Conservation (phyloP, 371 early-diverging fungal genomes). For the Chytridiales sp. region DNA sequence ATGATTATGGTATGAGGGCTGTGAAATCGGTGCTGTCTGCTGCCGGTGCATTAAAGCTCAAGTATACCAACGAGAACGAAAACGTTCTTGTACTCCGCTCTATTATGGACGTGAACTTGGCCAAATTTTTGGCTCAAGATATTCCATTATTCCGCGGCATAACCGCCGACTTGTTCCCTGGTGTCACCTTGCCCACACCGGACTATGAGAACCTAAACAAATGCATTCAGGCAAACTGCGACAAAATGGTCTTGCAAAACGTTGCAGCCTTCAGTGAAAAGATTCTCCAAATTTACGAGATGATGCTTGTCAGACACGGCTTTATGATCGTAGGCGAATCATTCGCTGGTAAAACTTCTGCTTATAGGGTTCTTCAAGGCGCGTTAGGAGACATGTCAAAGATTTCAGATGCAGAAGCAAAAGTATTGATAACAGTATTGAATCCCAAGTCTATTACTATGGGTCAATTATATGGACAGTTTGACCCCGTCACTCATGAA, state of each 20-base stretch:
- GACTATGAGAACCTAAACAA: slow-evolving; percentile 49
- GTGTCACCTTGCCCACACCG: slow-evolving; percentile 49
- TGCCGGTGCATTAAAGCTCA: slow-evolving; percentile 50
- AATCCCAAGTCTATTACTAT: slow-evolving; percentile 61
- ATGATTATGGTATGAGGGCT: slow-evolving; percentile 62
- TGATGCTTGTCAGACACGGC: slow-evolving; percentile 57
- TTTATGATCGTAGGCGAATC: slow-evolving; percentile 59
- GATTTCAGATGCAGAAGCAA: slow-evolving; percentile 36
- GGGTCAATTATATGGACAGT: slow-evolving; percentile 59
- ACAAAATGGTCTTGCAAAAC: slow-evolving; percentile 43
- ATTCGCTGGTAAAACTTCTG: slow-evolving; percentile 51
- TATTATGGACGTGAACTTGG: slow-evolving; percentile 53
- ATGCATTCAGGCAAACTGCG: slow-evolving; percentile 42
- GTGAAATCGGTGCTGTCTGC: slow-evolving; percentile 57
- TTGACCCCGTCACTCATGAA: slow-evolving; percentile 55
- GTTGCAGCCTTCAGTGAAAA: slow-evolving; percentile 53
- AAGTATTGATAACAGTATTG: slow-evolving; percentile 41
- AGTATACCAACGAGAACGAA: slow-evolving; percentile 50
- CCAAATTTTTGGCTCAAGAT: slow-evolving; percentile 55
- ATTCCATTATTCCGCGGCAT: slow-evolving; percentile 58
- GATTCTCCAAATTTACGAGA: slow-evolving; percentile 56
- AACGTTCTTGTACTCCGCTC: slow-evolving; percentile 50
- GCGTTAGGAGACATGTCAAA: slow-evolving; percentile 49
- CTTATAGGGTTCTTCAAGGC: slow-evolving; percentile 46
- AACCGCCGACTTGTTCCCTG: slow-evolving; percentile 57